phyloP scores from a whole-genome alignment of 768 basidiomycete species.

The Hericium rajendrae region DNA sequence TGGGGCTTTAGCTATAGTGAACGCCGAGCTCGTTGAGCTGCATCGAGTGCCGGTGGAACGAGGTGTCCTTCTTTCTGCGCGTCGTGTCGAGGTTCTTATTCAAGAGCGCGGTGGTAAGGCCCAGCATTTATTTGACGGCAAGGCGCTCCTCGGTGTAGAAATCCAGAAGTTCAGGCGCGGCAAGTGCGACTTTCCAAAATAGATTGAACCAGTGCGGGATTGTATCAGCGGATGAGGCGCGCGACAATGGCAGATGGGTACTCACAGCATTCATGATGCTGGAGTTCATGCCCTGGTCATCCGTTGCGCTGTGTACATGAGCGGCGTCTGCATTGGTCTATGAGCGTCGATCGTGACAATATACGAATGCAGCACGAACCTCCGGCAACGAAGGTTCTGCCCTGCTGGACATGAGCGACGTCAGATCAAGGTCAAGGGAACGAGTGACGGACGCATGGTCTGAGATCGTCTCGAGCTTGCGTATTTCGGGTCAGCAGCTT shows the following conservation, averaged over 20 bases:
- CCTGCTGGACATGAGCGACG: neutral
- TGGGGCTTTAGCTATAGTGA: slow-evolving; percentile 11
- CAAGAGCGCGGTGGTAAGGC: slow-evolving; percentile 2
- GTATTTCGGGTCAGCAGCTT: neutral
- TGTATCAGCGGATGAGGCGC: neutral
- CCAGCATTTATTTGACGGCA: slow-evolving; percentile 10
- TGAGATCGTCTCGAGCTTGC: neutral
- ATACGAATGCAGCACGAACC: slow-evolving; percentile 9
- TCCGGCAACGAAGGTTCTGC: slow-evolving; percentile 10
- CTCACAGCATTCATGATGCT: neutral
- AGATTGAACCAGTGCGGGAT: slow-evolving; percentile 6
- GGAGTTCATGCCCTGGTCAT: slow-evolving; percentile 1
- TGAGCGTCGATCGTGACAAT: slow-evolving; percentile 1
- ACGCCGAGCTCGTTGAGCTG: slow-evolving; percentile 6
- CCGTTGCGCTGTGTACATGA: neutral
- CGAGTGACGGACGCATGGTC: neutral
- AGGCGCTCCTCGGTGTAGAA: slow-evolving; percentile 12
- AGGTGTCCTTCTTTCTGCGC: neutral
- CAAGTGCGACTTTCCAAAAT: slow-evolving; percentile 11
- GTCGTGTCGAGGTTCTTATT: neutral
- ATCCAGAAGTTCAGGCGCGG: slow-evolving; percentile 4
- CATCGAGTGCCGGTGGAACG: neutral
- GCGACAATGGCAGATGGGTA: too few relatives aligned
- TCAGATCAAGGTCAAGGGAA: neutral
- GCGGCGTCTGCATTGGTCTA: neutral